Base-by-base conservation (phyloP, 31 red algal species). In the Porphyra umbilicalis region DNA sequence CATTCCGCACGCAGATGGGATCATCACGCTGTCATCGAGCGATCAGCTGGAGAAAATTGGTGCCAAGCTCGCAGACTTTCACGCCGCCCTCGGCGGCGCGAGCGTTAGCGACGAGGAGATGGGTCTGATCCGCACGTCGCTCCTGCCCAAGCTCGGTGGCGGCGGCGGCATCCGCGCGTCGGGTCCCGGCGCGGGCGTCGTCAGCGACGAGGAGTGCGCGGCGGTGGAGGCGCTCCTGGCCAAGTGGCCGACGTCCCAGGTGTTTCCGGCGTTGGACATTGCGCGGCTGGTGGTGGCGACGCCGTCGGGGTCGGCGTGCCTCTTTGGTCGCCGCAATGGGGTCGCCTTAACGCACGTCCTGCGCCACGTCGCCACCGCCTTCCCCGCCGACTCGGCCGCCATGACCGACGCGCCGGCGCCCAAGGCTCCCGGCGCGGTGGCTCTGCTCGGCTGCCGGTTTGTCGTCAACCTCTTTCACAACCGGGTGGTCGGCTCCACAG, bases 391-490 rank as follows among this genome's bases (percentile, higher is more conserved):
- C 36, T 81, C 88, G 44, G 79, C 76, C 38, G 92, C 81, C 37
- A 71, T 71, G 57, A 6, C 57, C 16, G 57, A n/a, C 25, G 20
- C 33, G 76, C 25, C 31, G 5, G 35, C 35, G 33, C 15, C 76
- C 76, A 35, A 78, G 13, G 76, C 76, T 2, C 33, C 76, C 14
- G 34, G 34, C 14, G 46, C 93, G 11, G 88, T 95, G 3, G 78
- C 82, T 32, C 87, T 95, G 78, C 90, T 95, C 87, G 88, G 93
- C 32, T 90, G 93, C 79, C 40, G 93, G 20, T 95, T 95, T 79
- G 85, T 90, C 76, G 90, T 87, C 77, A 95, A 95, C 76, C 85
- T 95, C 82, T 95, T 95, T 79, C 85, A 83, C 75, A 95, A 91
- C 71, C 85, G 93, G 67, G 82, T 95, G 18, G 78, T 80, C 5